phyloP scores from a whole-genome alignment of 495 filamentous ascomycete species.

The Arthonia radiata region DNA sequence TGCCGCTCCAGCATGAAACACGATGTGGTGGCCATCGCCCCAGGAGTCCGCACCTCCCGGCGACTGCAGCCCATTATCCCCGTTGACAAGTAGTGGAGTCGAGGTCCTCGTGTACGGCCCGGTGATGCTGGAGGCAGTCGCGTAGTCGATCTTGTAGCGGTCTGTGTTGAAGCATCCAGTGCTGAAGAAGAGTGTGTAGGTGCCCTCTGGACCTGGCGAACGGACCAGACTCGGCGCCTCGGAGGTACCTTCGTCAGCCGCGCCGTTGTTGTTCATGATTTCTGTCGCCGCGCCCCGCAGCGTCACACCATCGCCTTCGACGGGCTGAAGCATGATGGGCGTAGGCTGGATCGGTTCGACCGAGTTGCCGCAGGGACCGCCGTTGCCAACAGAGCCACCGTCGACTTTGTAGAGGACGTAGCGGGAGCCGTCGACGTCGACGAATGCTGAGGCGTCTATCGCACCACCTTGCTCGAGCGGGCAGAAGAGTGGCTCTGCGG shows the following conservation, averaged over 20 bases:
- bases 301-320: constrained; percentile 25
- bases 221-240: constrained; percentile 33
- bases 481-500: constrained; percentile 23
- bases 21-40: constrained; percentile 19
- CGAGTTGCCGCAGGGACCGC: constrained; percentile 30
- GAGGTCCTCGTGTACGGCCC: constrained; percentile 18
- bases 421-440: constrained; percentile 23
- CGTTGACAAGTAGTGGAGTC: constrained; percentile 15
- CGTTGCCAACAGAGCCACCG: constrained; percentile 31
- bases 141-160: constrained; percentile 30
- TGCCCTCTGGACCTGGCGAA: constrained; percentile 18
- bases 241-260: constrained; percentile 31
- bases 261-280: constrained; percentile 26
- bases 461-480: constrained; percentile 25
- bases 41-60: constrained; percentile 28
- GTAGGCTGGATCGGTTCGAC: constrained; percentile 22
- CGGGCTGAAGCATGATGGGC: constrained; percentile 34
- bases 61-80: constrained; percentile 18
- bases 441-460: constrained; percentile 31
- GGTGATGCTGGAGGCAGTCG: constrained; percentile 18
- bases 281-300: constrained; percentile 22
- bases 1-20: constrained; percentile 27
- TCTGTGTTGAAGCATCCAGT: constrained; percentile 27
- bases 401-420: constrained; percentile 40
- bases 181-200: constrained; percentile 37